These are phyloP conservation scores for Microbotryomycetes sp. DNA, from an alignment of 1,284 basidiomycete genomes.

Conservation along the genomic window DNA sequence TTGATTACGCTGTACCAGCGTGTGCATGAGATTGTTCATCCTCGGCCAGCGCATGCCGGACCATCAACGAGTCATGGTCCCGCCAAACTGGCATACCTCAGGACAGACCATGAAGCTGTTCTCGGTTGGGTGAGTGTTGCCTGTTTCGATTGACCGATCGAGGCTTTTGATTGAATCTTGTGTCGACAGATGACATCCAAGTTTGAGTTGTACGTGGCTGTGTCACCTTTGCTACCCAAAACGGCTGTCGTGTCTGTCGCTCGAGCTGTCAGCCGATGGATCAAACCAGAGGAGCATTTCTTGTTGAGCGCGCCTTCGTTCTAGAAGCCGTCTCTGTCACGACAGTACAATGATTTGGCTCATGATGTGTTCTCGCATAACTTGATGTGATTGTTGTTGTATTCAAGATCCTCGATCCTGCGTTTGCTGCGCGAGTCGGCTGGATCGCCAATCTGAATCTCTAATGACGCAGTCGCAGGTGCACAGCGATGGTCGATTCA, in stretches of 20 bases:
- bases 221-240: conserved; percentile 78
- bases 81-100: conserved; percentile 74
- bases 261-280: conserved; percentile 81
- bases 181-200: conserved; percentile 72
- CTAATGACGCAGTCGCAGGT: too few relatives aligned
- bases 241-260: conserved; percentile 76
- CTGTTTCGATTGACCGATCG: too few relatives aligned
- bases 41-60: conserved; percentile 45
- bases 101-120: conserved; percentile 75
- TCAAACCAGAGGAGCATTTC: conserved; percentile 81
- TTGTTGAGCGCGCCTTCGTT: conserved; percentile 38
- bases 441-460: too few relatives aligned
- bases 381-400: not conserved
- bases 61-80: conserved; percentile 55
- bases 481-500: too few relatives aligned
- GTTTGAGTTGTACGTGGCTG: conserved; percentile 81
- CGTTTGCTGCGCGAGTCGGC: too few relatives aligned
- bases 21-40: conserved; percentile 76
- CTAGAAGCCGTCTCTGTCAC: conserved; percentile 7
- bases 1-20: conserved; percentile 76
- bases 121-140: conserved; percentile 69
- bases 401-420: too few relatives aligned
- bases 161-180: not conserved
- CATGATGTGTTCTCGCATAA: too few relatives aligned
- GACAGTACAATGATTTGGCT: too few relatives aligned